Base-by-base conservation (phyloP, 768 basidiomycete genomes). In the Paxillus rubicundulus region DNA sequence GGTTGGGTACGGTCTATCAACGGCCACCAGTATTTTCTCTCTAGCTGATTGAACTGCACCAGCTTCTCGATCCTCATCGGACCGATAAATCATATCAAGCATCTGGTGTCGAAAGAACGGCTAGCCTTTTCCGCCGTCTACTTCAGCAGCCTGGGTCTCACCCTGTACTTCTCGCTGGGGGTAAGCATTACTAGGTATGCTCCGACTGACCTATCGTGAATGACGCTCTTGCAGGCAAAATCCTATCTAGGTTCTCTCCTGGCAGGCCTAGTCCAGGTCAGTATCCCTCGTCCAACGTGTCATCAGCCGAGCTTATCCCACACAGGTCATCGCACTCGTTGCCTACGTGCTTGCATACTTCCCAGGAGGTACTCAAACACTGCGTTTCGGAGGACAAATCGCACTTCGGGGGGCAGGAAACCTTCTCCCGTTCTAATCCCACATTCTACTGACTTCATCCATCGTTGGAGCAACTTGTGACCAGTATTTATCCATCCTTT, bases 311-410 rank as follows among this genome's bases (percentile, higher is more conserved):
- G 20, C 39, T 56, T 32, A 59, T 7, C 20, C 4, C 8, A 13
- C 18, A 8, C 63, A 92, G 82, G 83, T 97, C 37, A 73, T 89
- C 40, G 85, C 95, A 2, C 82, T 99, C 16, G 76, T 97, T 13
- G 79, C 88, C 13, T 99, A 99, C 65, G 79, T 98, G 7, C 77
- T 93, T 16, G 94, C 94, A 0, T 98, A 98, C 73, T 98, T 99
- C 72, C 97, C 97, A 17, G 94, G 91, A 9, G 96, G 87, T 27
- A 79, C 78, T 27, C 85, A 87, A 60, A 92, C 92, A 1, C 75
- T 93, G 18, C 82, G 87, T 18, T 79, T 93, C 62, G 92, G 92
- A 6, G 83, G 84, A 32, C 84, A 86, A 49, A 76, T 93, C 59
- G 88, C 90, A 1, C 72, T 97, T 18, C 85, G 93, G 34, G 88